Base-by-base conservation (phyloP, 2,329 filamentous ascomycete genomes). In the Leptosphaerulina australis region DNA sequence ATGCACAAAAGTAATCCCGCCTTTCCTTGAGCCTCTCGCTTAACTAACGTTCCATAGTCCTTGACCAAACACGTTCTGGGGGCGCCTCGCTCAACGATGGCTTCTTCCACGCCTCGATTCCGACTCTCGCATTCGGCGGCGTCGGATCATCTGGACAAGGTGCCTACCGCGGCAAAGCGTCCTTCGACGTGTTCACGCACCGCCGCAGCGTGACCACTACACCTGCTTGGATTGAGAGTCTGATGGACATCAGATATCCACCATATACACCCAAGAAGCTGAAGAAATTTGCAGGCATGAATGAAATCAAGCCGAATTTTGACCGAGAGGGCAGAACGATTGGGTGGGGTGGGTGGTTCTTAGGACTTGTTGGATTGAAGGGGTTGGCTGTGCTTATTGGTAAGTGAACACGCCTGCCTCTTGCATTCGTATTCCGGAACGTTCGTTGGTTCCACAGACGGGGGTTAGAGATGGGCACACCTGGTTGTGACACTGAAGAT, bases 141-240 rank as follows among this genome's bases (percentile, higher is more conserved):
- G 87, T 96, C 6, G 91, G 91, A 57, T 83, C 88, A 60, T 90
- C 86, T 34, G 91, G 91, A 44, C 81, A 82, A 54, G 91, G 91
- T 54, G 77, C 83, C 22, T 95, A 95, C 77, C 85, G 88, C 62
- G 91, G 91, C 53, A 85, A 85, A 66, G 80, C 87, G n/a, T 83
- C 81, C 2, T 90, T 89, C 72, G 86, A 90, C 61, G 76, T 76
- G 58, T 89, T 88, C 67, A 83, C 83, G 1, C 86, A 89, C 70
- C 77, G 80, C 14, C 78, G 84, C 28, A 76, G 78, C 39, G 73
- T 89, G 25, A 82, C 84, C 17, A 80, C 77, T 34, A 88, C 85
- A 4, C 87, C 87, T 0, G 64, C 70, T 12, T 90, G 87, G 87
- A 79, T 87, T 58, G 87, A 91, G 67, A 76, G 74, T 29, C 66